These are phyloP conservation scores for Cetradonia linearis DNA, from an alignment of 495 filamentous ascomycete genomes.

Conservation along the genomic window DNA sequence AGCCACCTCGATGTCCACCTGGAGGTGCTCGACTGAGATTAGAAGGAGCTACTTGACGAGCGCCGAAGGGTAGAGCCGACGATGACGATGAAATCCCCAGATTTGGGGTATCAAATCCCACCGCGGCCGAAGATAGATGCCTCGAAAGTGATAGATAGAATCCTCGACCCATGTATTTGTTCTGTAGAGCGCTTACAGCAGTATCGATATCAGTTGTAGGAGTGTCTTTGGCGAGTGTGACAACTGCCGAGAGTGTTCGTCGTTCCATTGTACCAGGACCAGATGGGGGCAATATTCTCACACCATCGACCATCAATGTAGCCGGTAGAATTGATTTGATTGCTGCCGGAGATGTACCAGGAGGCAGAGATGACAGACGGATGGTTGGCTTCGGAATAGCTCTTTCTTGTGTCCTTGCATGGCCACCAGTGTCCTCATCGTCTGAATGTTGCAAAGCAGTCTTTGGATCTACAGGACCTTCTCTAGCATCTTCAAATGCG, in stretches of 20 bases:
- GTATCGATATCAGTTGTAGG: slow-evolving; percentile 77
- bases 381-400: slow-evolving; percentile 78
- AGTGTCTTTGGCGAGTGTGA: slow-evolving; percentile 76
- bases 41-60: slow-evolving; percentile 51
- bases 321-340: slow-evolving; percentile 64
- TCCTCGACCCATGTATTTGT: slow-evolving; percentile 78
- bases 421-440: slow-evolving; percentile 40
- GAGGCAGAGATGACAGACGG: slow-evolving; percentile 54
- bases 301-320: slow-evolving; percentile 61
- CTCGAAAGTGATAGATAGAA: slow-evolving; percentile 73
- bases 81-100: slow-evolving; percentile 39
- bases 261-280: slow-evolving; percentile 54
- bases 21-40: slow-evolving; percentile 46
- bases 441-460: slow-evolving; percentile 42
- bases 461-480: slow-evolving; percentile 31
- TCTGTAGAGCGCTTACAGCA: slow-evolving; percentile 66
- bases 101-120: slow-evolving; percentile 44
- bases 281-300: slow-evolving; percentile 59
- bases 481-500: slow-evolving; percentile 45
- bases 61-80: slow-evolving; percentile 68
- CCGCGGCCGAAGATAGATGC: slow-evolving; percentile 74
- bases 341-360: slow-evolving; percentile 56
- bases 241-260: slow-evolving; percentile 71
- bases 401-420: slow-evolving; percentile 52
- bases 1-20: slow-evolving; percentile 55